phyloP scores from a whole-genome alignment of 2,329 filamentous ascomycete species.

The Sclerotinia minor region DNA sequence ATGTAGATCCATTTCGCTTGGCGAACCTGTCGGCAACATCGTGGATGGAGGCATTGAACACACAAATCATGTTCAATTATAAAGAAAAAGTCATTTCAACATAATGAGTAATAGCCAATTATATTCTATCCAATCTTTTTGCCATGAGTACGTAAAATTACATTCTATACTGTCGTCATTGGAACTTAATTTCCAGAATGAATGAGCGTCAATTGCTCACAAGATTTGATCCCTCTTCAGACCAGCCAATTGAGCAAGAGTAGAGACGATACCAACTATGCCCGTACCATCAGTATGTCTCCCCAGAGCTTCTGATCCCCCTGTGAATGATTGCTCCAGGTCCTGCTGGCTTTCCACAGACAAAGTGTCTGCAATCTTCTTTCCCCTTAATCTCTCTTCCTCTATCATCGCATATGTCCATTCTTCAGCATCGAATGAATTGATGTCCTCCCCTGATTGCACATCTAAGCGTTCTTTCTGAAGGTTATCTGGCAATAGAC shows the following conservation, averaged over 20 bases:
- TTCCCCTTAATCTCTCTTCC: slow-evolving; percentile 31
- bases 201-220: slow-evolving; percentile 25
- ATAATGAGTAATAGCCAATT: not conserved
- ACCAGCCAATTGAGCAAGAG: slow-evolving; percentile 42
- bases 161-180: not conserved
- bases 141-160: not conserved
- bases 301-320: slow-evolving; percentile 41
- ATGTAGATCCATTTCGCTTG: not conserved
- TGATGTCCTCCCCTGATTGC: not conserved
- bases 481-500: slow-evolving; percentile 53
- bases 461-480: not conserved
- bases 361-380: slow-evolving; percentile 31
- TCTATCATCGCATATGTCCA: slow-evolving; percentile 12
- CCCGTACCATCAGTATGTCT: slow-evolving; percentile 44
- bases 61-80: not conserved
- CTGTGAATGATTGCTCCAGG: slow-evolving; percentile 35
- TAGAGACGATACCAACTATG: slow-evolving; percentile 42
- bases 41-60: not conserved
- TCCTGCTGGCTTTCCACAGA: slow-evolving; percentile 32
- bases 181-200: not conserved
- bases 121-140: not conserved
- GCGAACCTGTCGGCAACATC: not conserved
- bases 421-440: not conserved
- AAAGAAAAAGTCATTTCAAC: not conserved
- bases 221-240: slow-evolving; percentile 40